These are phyloP conservation scores for Diplocarpon mali DNA, from an alignment of 2,329 filamentous ascomycete genomes.

Conservation along the genomic window DNA sequence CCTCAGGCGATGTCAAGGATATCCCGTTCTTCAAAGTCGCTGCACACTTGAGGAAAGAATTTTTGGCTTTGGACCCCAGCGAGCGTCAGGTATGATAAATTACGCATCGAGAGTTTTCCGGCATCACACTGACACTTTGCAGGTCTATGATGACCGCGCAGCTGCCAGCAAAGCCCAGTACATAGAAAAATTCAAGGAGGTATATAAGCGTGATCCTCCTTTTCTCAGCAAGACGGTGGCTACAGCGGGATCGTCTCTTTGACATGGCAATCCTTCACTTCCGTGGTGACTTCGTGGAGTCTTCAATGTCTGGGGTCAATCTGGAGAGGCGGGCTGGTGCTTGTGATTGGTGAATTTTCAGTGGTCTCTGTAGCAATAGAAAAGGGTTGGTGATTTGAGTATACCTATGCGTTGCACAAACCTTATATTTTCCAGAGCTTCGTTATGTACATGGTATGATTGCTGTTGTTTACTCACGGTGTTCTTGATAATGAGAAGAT, in stretches of 20 bases:
- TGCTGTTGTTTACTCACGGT: conserved; percentile 1
- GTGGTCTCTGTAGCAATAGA: conserved; percentile 3
- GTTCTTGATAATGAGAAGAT: neutral
- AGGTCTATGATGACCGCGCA: conserved; percentile 25
- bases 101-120: neutral
- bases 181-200: conserved; percentile 23
- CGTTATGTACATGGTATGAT: neutral
- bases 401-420: conserved; percentile 1
- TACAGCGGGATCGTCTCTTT: neutral
- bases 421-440: neutral
- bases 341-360: too few species aligned
- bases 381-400: conserved; percentile 1
- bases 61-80: conserved; percentile 33
- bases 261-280: neutral
- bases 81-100: conserved; percentile 32
- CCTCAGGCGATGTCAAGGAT: conserved; percentile 39
- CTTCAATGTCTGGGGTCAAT: neutral
- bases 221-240: neutral
- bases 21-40: conserved; percentile 31
- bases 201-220: conserved; percentile 9
- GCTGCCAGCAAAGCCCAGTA: conserved; percentile 23
- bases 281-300: too few species aligned
- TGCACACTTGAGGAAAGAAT: conserved; percentile 35
- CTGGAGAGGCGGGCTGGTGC: neutral
- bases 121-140: conserved; percentile 1